Evolutionary conservation across 495 filamentous ascomycete species (phyloP), one percentile per base, ranked within the genome.

Genomic region (Aspergillus cristatus): DNA sequence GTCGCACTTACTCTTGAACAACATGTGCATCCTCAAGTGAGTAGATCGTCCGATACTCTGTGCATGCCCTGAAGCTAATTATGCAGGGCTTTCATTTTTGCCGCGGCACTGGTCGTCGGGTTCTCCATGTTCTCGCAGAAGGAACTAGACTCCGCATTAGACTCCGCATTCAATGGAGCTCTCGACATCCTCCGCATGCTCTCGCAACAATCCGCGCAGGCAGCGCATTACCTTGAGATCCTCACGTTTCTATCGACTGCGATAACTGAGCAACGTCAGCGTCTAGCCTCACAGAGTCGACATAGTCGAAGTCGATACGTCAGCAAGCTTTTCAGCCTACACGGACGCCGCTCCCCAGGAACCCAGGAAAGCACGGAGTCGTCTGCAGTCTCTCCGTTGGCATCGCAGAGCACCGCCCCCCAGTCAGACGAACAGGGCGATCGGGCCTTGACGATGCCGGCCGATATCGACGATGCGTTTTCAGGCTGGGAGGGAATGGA

Each of bases 61-160:
- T 1, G 3, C 22, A 35, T 16, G 14, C 22, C 30, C 41, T 51
- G 24, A 58, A 44, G 6, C 18, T 14, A 13, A 33, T n/a, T n/a
- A 10, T 10, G 14, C 25, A 66, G 62, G 35, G 63, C 63, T 5
- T 60, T 63, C 34, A 44, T 64, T 0, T 67, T 67, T 34, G 63
- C 63, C 1, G 61, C 63, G 29, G 63, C 55, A 1, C 38, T 67
- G n/a, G 57, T 64, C 1, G 48, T 65, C 5, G 63, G 63, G 20
- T 67, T 65, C 32, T 65, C 63, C 2, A 57, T 67, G 47, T 65
- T 67, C 36, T 55, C 56, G 4, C 52, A 61, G 18, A 54, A 55
- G 20, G 53, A 57, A 18, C 34, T 55, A 0, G 55, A 62, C 29
- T 28, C 57, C 2, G 51, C 54, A 13, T 41, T 56, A 5, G 57